Evolutionary conservation across 2,329 filamentous ascomycete genomes (phyloP), one percentile per base, ranked within the genome.

Genomic region (Fusarium sp.): DNA sequence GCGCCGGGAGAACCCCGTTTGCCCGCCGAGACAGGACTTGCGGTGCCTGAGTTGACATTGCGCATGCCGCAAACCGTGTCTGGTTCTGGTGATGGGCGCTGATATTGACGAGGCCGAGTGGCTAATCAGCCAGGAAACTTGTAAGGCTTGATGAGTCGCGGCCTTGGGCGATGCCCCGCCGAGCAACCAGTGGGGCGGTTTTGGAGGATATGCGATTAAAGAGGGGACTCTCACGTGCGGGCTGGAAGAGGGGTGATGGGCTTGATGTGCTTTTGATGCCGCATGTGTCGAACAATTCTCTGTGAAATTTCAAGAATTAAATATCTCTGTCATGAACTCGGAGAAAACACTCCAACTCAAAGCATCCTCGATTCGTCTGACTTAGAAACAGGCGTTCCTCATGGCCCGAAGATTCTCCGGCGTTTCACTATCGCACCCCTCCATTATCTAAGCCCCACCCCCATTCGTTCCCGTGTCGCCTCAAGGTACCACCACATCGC

Each of bases 21-120:
- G 81, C 72, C 80, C 79, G 81, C 70, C 82, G 81, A 72, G 81
- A 77, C 74, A 83, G 76, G 75, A 82, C 77, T 77, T 84, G 80
- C 41, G 82, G 81, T 70, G 80, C 71, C 70, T 79, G 77, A 64
- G 79, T 73, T 73, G 82, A 82, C 82, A 84, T 84, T 75, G 79
- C 77, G 81, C 82, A 82, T 82, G 72, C 78, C 80, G 76, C 58
- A 76, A 58, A 66, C 39, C 65, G 52, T 62, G 27, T 66, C 50
- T 62, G 70, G 68, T 64, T 66, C 54, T 62, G 70, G 68, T 64
- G 67, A 68, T 72, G 71, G 72, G 68, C 64, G 74, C 64, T 65
- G 70, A 70, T 76, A 63, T 61, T 58, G 59, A 41, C 69, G 71
- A 75, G 66, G 41, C 67, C 66, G 67, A 65, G 58, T 65, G 52